These are phyloP conservation scores for Oleoguttula mirabilis DNA, from an alignment of 495 filamentous ascomycete genomes.

Conservation along the genomic window DNA sequence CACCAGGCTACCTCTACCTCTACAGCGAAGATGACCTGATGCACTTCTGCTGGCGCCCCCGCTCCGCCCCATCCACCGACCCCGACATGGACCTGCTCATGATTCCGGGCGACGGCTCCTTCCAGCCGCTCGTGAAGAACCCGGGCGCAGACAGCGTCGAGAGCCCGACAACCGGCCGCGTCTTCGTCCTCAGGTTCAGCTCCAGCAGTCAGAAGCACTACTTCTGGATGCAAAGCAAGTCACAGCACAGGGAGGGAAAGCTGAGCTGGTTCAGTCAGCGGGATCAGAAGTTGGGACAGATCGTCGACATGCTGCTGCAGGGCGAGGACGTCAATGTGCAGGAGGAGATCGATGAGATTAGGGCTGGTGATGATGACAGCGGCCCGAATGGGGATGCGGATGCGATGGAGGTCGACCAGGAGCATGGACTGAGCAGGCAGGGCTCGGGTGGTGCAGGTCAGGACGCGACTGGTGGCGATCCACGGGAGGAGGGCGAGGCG, in stretches of 20 bases:
- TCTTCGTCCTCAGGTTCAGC: conserved; percentile 87
- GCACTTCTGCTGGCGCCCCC: conserved; percentile 91
- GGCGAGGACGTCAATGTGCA: conserved; percentile 83
- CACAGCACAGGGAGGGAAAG: conserved; percentile 62
- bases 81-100: conserved; percentile 77
- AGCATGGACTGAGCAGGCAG: conserved; percentile 24
- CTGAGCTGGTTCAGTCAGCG: conserved; percentile 66
- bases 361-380: conserved; percentile 57
- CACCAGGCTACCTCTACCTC: conserved; percentile 83
- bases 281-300: conserved; percentile 68
- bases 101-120: conserved; percentile 78
- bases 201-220: conserved; percentile 86
- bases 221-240: conserved; percentile 91
- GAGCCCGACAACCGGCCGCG: conserved; percentile 67
- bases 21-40: conserved; percentile 88
- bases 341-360: conserved; percentile 54
- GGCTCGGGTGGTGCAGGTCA: conserved; percentile 69
- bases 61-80: conserved; percentile 47
- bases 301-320: conserved; percentile 71
- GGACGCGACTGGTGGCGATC: conserved; percentile 77
- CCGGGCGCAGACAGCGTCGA: conserved; percentile 37
- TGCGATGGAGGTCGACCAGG: conserved; percentile 47
- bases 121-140: conserved; percentile 55
- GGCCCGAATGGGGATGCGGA: conserved; percentile 72
- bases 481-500: conserved; percentile 77